phyloP scores from a whole-genome alignment of 768 basidiomycete species.

The Rhodocollybia butyracea region DNA sequence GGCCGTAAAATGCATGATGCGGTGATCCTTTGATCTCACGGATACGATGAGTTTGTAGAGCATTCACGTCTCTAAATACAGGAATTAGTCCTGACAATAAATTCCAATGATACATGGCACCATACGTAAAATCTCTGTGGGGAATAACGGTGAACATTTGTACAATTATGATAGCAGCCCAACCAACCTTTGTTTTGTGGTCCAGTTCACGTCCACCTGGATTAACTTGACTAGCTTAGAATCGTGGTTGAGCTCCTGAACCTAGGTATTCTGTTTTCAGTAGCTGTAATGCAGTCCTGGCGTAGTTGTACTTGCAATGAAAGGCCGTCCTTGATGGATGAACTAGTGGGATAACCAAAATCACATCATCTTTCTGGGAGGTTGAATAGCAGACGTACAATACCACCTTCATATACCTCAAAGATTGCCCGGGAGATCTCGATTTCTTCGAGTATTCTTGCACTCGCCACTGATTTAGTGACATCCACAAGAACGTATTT shows the following conservation, averaged over 20 bases:
- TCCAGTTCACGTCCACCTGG: constrained; percentile 80
- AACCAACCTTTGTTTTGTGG: constrained; percentile 64
- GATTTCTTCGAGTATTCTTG: constrained; percentile 70
- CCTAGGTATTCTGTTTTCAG: constrained; percentile 30
- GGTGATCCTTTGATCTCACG: constrained; percentile 56
- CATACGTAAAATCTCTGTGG: constrained; percentile 72
- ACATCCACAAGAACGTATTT: constrained; percentile 74
- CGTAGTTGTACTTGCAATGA: constrained; percentile 48
- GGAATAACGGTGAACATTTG: background rate
- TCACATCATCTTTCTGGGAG: no score
- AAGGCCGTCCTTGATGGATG: constrained; percentile 84
- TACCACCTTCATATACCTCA: constrained; percentile 86
- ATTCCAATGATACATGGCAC: background rate
- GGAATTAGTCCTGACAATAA: background rate
- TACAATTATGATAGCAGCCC: background rate
- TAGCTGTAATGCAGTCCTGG: no score
- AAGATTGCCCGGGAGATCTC: constrained; percentile 83
- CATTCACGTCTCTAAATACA: constrained; percentile 65
- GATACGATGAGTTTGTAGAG: constrained; percentile 73
- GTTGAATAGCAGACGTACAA: constrained; percentile 42
- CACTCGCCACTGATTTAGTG: constrained; percentile 35
- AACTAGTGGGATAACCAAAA: no score
- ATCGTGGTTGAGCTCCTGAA: constrained; percentile 81
- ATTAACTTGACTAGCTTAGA: constrained; percentile 65
- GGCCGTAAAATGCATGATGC: constrained; percentile 65